Base-by-base conservation (phyloP, 306 rosid species). In the Acacia acuminata region DNA sequence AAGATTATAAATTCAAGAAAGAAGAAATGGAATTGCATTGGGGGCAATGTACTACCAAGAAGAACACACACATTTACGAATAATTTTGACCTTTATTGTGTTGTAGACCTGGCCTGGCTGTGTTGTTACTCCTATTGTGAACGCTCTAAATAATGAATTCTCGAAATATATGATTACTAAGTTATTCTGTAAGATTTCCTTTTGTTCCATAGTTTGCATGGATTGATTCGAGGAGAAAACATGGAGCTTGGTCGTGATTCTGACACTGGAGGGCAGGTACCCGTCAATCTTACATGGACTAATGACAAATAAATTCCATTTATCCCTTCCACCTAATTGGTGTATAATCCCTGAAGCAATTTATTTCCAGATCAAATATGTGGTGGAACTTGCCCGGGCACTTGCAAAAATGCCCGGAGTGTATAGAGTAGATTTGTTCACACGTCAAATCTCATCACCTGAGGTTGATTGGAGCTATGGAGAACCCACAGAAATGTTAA, bases 191-290 rank as follows among this genome's bases (percentile, higher is more conserved):
- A 76, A 56, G 24, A 51, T 24, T 77, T 43, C 15, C 47, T 82
- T 70, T 79, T 82, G 75, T 79, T 84, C 43, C 38, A 24, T 88
- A 94, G 97, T 85, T 87, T 94, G 86, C 94, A 91, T 71, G 94
- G 94, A 77, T 77, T 91, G 86, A 94, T 92, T 71, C 88, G 98
- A 25, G 98, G 96, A 75, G 96, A 94, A 84, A 94, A 94, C 83
- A 94, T 92, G 97, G 98, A 94, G 86, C 98, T 94, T 55, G 98
- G 98, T 48, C 91, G 96, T 47, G 98, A 94, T 88, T 94, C 97
- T n/a, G 98, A 94, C 77, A 94, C 97, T 1, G 98, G 98, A 53
- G 98, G 98, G 77, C 97, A 94, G 98, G 98, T 94, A 85, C 36
- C 32, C 74, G 27, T 32, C 65, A 79, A 45, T 85, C 79, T 25